Conservation (phyloP, 208 protist genomes). For the Leishmania guyanensis region DNA sequence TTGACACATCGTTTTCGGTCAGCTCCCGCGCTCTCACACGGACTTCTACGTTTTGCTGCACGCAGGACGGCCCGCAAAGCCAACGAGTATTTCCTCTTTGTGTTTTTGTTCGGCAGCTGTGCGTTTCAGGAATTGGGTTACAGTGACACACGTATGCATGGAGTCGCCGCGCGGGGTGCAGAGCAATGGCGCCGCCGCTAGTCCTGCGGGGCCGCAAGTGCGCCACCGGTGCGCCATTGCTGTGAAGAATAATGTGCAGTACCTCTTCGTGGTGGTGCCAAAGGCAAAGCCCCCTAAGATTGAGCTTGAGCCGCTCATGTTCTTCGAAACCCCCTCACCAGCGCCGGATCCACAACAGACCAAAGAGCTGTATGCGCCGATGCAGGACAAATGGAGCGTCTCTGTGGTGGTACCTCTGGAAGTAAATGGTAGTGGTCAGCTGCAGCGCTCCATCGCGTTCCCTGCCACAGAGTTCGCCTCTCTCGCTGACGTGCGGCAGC, state of each 20-base stretch:
- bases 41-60: background rate
- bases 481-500: conserved; percentile 47
- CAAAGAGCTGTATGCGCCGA: conserved; percentile 33
- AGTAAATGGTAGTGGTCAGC: conserved; percentile 57
- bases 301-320: conserved; percentile 67
- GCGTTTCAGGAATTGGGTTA: too few species aligned
- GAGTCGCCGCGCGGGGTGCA: conserved; percentile 2
- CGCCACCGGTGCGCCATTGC: conserved; percentile 64
- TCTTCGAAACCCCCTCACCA: conserved; percentile 52
- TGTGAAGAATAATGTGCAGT: conserved; percentile 46
- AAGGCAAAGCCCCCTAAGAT: conserved; percentile 33
- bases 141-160: background rate
- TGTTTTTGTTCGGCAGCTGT: background rate
- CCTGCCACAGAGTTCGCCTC: conserved; percentile 57
- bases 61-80: background rate
- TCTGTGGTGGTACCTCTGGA: conserved; percentile 46
- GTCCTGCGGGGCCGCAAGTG: background rate
- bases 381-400: conserved; percentile 35
- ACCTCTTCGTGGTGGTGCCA: conserved; percentile 67
- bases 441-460: conserved; percentile 55
- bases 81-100: background rate
- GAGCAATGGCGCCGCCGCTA: background rate
- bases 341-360: conserved; percentile 8
- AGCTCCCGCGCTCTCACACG: background rate
- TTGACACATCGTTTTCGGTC: background rate